Evolutionary conservation across 2,329 filamentous ascomycete species (phyloP).

Genomic region (Aureobasidium sp.): DNA sequence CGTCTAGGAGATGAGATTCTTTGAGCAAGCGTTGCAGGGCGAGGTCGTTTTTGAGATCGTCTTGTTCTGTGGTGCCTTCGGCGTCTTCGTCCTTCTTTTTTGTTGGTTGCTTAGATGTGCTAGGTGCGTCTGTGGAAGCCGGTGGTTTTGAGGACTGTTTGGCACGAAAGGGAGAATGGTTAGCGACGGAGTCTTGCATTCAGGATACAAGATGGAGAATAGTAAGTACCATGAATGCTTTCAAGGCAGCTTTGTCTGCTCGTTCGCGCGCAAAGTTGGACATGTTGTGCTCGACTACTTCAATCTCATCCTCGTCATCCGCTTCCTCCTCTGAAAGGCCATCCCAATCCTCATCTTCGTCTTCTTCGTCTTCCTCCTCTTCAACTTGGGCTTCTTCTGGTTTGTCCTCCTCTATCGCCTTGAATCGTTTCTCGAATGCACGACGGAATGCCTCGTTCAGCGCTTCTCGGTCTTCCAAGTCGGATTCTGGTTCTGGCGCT

Average conservation of each 20-base stretch:
- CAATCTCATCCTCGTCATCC: conserved; percentile 31
- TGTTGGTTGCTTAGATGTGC: conserved; percentile 16
- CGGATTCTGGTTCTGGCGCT: conserved; percentile 16
- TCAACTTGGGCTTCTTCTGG: conserved; percentile 24
- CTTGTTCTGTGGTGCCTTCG: conserved; percentile 49
- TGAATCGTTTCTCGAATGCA: conserved; percentile 84
- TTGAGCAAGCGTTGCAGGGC: conserved; percentile 82
- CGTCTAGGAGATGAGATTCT: conserved; percentile 80
- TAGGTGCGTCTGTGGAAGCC: conserved; percentile 25
- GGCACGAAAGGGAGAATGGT: conserved; percentile 20
- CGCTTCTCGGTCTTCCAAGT: conserved; percentile 54
- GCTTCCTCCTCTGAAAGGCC: conserved; percentile 19
- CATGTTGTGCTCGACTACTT: conserved; percentile 38
- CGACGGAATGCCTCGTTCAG: conserved; percentile 54
- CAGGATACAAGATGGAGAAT: not conserved
- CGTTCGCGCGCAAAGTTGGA: conserved; percentile 12
- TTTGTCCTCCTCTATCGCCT: conserved; percentile 48
- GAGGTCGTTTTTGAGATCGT: conserved; percentile 81
- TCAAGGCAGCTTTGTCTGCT: conserved; percentile 53
- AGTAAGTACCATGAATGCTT: conserved; percentile 66
- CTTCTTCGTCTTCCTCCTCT: conserved; percentile 19
- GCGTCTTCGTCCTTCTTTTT: conserved; percentile 26
- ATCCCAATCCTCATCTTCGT: conserved; percentile 19
- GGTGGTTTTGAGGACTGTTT: conserved; percentile 43
- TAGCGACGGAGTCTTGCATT: not conserved